Conservation (phyloP, 1,284 basidiomycete species). For the Gomphus bonarii region DNA sequence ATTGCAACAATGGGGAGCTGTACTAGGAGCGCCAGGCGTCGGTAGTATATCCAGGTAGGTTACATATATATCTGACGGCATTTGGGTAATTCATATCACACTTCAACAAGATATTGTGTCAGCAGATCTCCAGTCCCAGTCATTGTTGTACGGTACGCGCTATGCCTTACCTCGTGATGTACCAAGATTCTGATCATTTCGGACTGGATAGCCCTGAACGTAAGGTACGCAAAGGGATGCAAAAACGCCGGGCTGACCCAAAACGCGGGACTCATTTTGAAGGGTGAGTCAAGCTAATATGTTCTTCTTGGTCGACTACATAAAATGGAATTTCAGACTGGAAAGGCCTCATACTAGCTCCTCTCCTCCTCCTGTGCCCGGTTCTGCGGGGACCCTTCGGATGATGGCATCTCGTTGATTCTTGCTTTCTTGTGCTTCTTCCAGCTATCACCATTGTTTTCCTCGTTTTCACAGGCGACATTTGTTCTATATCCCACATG, state of each 20-base stretch:
- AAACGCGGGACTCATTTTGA: conserved; percentile 78
- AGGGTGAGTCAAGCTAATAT: conserved; percentile 26
- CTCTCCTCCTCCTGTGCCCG: background rate
- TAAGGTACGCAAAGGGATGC: conserved; percentile 74
- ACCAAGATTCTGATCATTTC: background rate
- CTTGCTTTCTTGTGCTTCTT: background rate
- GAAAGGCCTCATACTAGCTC: background rate
- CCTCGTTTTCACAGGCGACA: background rate
- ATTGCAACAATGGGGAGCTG: conserved; percentile 47
- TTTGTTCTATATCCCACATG: background rate
- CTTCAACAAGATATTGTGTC: conserved; percentile 57
- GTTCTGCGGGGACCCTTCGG: background rate
- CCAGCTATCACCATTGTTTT: background rate
- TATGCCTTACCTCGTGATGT: background rate
- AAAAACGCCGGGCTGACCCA: conserved; percentile 75
- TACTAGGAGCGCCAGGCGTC: conserved; percentile 46
- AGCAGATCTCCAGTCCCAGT: conserved; percentile 87
- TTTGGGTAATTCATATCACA: conserved; percentile 11
- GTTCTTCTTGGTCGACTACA: too few species aligned
- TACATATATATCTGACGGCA: background rate
- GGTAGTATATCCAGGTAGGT: conserved; percentile 55
- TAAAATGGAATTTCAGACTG: background rate
- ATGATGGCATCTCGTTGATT: background rate
- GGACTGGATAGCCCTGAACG: conserved; percentile 51
- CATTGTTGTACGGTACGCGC: conserved; percentile 60